These are phyloP conservation scores for Geosmithia flava DNA, from an alignment of 2,329 filamentous ascomycete species.

Conservation along the genomic window DNA sequence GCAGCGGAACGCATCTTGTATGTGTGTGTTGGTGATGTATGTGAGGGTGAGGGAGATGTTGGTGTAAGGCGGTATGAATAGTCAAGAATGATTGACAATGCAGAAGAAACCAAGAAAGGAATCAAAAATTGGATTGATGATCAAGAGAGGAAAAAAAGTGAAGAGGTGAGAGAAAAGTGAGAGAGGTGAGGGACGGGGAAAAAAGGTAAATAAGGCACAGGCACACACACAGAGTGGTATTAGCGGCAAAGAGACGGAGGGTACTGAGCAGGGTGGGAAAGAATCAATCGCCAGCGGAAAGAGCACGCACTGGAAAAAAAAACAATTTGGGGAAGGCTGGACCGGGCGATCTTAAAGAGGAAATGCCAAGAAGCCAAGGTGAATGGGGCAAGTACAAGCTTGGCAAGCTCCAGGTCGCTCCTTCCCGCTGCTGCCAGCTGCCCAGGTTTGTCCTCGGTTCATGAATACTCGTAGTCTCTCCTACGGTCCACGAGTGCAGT, in stretches of 20 bases:
- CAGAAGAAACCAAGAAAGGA: background rate
- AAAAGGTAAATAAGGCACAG: background rate
- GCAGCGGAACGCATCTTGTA: constrained; percentile 28
- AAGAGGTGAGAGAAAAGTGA: background rate
- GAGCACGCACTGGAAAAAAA: background rate
- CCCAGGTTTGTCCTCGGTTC: too few species aligned
- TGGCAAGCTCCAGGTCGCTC: background rate
- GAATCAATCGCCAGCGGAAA: background rate
- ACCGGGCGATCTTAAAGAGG: background rate
- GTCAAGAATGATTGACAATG: background rate
- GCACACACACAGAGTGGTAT: background rate
- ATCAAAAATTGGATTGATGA: background rate
- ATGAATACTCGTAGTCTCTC: too few species aligned
- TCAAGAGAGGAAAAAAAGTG: background rate
- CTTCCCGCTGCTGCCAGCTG: background rate
- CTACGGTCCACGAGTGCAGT: too few species aligned
- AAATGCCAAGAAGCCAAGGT: background rate
- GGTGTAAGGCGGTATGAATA: background rate
- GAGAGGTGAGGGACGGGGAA: background rate
- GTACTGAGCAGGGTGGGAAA: background rate
- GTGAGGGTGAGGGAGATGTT: background rate
- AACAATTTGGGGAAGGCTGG: background rate
- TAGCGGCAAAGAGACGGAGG: background rate
- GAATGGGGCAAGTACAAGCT: background rate
- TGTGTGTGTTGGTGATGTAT: constrained; percentile 2